Percentiles rank a stretch among this genome's conserved stretches.
phyloP scores from a whole-genome alignment of 2,329 filamentous ascomycete species.

The Alternaria gansuensis region DNA sequence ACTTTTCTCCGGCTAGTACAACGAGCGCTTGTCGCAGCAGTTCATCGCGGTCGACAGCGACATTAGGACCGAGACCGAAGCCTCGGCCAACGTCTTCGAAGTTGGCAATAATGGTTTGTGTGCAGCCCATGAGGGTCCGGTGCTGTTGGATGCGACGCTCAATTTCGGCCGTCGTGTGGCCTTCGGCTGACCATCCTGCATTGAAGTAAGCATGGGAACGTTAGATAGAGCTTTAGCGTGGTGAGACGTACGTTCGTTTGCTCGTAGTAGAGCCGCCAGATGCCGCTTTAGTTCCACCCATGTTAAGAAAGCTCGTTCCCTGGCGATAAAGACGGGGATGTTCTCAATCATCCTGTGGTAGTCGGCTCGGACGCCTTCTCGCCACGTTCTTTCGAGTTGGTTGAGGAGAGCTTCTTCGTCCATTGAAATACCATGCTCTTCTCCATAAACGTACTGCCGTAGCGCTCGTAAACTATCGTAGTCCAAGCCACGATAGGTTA shows the following conservation, averaged over 20 bases:
- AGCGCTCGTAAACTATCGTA: slow-evolving; percentile 43
- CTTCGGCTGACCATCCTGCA: slow-evolving; percentile 46
- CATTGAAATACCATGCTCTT: slow-evolving; percentile 33
- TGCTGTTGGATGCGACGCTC: slow-evolving; percentile 48
- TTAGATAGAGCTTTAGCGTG: slow-evolving; percentile 2
- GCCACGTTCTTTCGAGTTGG: slow-evolving; percentile 44
- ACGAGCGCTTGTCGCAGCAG: slow-evolving; percentile 47
- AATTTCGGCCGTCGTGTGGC: slow-evolving; percentile 40
- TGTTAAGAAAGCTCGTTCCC: slow-evolving; percentile 47
- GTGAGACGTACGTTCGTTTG: slow-evolving; percentile 41
- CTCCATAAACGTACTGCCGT: slow-evolving; percentile 44
- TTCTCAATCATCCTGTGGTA: slow-evolving; percentile 40
- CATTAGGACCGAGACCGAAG: slow-evolving; percentile 30
- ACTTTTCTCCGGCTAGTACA: slow-evolving; percentile 45
- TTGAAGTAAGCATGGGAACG: slow-evolving; percentile 19
- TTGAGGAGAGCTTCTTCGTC: slow-evolving; percentile 46
- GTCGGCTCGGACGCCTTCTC: slow-evolving; percentile 42
- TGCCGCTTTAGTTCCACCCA: slow-evolving; percentile 50
- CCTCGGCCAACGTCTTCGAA: slow-evolving; percentile 45
- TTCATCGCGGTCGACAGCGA: slow-evolving; percentile 41
- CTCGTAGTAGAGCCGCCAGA: slow-evolving; percentile 46
- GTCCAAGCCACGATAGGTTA: slow-evolving; percentile 43
- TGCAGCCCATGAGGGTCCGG: slow-evolving; percentile 46
- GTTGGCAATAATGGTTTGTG: slow-evolving; percentile 43
- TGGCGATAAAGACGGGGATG: slow-evolving; percentile 42